Base-by-base conservation (phyloP, 208 protist genomes). In the Trypanosoma lewisi region DNA sequence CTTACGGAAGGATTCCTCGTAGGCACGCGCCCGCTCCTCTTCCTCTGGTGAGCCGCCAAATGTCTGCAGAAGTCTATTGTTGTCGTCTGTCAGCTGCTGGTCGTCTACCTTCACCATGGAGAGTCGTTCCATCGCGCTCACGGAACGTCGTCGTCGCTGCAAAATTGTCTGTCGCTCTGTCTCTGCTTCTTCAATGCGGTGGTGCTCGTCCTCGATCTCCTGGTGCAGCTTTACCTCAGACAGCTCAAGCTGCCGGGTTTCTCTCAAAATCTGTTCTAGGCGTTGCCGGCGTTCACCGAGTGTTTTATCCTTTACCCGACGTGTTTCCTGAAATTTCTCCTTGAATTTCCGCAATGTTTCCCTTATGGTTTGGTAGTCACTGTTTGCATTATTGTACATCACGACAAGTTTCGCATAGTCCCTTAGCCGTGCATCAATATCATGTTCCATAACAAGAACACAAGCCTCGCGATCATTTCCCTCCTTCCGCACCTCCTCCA, bases 351-450 rank as follows among this genome's bases (percentile, higher is more conserved):
- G 37, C 4, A 87, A 67, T 58, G 90, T 78, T 19, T 75, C 65
- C 36, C 72, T 74, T 16, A 73, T 79, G 1, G 67, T 37, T 31
- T 86, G 53, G 49, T 83, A 75, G 4, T 94, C 85, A 31, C 83
- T 75, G 8, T 77, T 61, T 1, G 89, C 86, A 37, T 91, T 94
- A 33, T 82, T 75, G 44, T 83, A 90, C 66, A 98, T 94, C 19
- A 80, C 58, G 0, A 93, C 54, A 4, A 98, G 82, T 64, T 97
- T 83, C n/a, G 87, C 53, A 30, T 93, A 84, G 36, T 98, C 94
- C 25, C 85, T 72, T 21, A 94, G 81, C 33, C 96, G 93, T 19
- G 85, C 82, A n/a, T 76, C 59, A 25, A 84, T 65, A 42, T 93
- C 82, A 33, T 67, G 57, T 57, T 96, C 86, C 1, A 97, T 62